Evolutionary conservation across 768 basidiomycete genomes (phyloP).

Genomic region (Calocera cornea): DNA sequence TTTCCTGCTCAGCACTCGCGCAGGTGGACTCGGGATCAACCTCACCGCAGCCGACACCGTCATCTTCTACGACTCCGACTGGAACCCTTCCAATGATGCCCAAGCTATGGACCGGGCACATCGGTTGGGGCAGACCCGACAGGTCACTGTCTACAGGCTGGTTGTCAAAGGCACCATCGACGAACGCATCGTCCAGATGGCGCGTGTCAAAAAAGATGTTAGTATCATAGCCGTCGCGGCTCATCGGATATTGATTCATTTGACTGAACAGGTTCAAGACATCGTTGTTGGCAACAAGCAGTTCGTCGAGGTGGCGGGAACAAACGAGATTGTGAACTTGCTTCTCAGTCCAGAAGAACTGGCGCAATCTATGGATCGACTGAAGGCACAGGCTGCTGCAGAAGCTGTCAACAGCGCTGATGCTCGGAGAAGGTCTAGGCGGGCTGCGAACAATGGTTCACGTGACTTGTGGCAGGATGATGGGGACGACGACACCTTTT

Average conservation of each 20-base stretch:
- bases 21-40: slow-evolving; percentile 94
- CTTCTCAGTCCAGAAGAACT: slow-evolving; percentile 91
- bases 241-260: not conserved
- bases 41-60: slow-evolving; percentile 93
- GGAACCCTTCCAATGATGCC: slow-evolving; percentile 96
- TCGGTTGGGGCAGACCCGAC: slow-evolving; percentile 88
- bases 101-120: slow-evolving; percentile 98
- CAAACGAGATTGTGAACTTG: slow-evolving; percentile 91
- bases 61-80: slow-evolving; percentile 87
- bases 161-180: slow-evolving; percentile 92
- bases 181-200: slow-evolving; percentile 91
- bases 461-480: slow-evolving; percentile 8
- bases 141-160: slow-evolving; percentile 91
- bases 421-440: not conserved
- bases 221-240: slow-evolving; percentile 17
- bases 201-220: slow-evolving; percentile 93
- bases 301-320: slow-evolving; percentile 82
- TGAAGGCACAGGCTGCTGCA: slow-evolving; percentile 15
- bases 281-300: slow-evolving; percentile 97
- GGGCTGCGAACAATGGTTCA: not conserved
- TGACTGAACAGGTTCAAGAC: slow-evolving; percentile 72
- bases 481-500: slow-evolving; percentile 6
- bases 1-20: slow-evolving; percentile 82
- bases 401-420: slow-evolving; percentile 22
- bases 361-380: slow-evolving; percentile 27